Conservation (phyloP, 2,329 filamentous ascomycete genomes). For the Aureobasidium vineae region DNA sequence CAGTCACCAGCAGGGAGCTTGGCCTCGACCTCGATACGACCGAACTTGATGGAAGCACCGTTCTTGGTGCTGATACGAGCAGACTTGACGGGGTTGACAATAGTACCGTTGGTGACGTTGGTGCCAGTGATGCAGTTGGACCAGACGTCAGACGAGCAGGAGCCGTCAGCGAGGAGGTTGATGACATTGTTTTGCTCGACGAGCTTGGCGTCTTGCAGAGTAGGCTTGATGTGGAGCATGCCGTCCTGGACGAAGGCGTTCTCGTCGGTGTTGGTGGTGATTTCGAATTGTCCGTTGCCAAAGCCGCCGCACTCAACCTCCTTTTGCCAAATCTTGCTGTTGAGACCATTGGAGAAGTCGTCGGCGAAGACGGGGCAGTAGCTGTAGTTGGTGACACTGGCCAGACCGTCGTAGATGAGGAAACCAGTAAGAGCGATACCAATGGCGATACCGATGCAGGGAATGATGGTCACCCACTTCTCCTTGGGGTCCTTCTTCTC, state of each 20-base stretch:
- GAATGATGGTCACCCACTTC: conserved; percentile 84
- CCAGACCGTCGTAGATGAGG: conserved; percentile 71
- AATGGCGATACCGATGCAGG: conserved; percentile 66
- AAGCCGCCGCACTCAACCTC: conserved; percentile 74
- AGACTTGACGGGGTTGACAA: conserved; percentile 74
- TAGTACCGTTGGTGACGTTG: conserved; percentile 73
- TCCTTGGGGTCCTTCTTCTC: conserved; percentile 71
- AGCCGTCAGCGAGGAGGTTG: conserved; percentile 64
- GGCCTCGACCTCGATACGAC: conserved; percentile 75
- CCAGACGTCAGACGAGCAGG: conserved; percentile 63
- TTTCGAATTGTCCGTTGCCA: conserved; percentile 78
- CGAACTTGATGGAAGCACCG: conserved; percentile 71
- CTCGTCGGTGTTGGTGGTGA: conserved; percentile 68
- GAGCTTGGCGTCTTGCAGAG: conserved; percentile 66
- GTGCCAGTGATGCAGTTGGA: conserved; percentile 67
- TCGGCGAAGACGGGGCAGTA: conserved; percentile 69
- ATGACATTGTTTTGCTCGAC: conserved; percentile 66
- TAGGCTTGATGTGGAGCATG: conserved; percentile 71
- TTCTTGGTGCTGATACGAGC: conserved; percentile 74
- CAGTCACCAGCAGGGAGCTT: conserved; percentile 76
- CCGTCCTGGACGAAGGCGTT: conserved; percentile 73
- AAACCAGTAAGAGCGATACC: conserved; percentile 68
- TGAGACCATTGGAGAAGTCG: conserved; percentile 59
- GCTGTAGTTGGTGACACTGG: conserved; percentile 69
- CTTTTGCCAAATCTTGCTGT: conserved; percentile 66